Evolutionary conservation across 331 rosid genomes (phyloP).

Genomic region (Quercus lobata): DNA sequence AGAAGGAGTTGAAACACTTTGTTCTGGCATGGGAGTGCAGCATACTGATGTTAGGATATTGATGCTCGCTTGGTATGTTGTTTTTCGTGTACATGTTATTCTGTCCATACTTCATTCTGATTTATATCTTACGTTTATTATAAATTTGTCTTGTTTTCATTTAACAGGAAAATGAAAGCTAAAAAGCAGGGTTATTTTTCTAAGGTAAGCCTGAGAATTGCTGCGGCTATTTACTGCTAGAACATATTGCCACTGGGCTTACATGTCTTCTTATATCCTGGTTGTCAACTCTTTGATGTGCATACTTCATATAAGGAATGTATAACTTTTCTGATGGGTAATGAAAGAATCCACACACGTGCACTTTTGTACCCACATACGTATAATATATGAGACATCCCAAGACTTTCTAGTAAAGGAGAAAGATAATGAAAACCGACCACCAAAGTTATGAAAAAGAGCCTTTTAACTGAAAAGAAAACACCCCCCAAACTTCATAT

Average conservation of each 20-base stretch:
- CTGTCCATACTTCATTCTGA: not conserved
- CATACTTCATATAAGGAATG: not conserved
- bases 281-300: not conserved
- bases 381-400: not conserved
- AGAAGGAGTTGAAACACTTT: slow-evolving; percentile 60
- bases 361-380: not conserved
- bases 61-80: slow-evolving; percentile 68
- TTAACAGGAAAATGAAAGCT: slow-evolving; percentile 67
- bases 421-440: not conserved
- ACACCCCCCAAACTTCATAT: not conserved
- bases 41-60: slow-evolving; percentile 66
- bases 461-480: not conserved
- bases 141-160: not conserved
- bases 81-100: not conserved
- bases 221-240: not conserved
- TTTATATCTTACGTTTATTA: not conserved
- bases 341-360: not conserved
- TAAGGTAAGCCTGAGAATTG: slow-evolving; percentile 41
- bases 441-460: not conserved
- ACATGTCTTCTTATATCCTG: not conserved
- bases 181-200: slow-evolving; percentile 69
- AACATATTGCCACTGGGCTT: not conserved
- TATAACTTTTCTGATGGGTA: not conserved
- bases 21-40: slow-evolving; percentile 45
- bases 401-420: not conserved